Conservation (phyloP, 2,329 filamentous ascomycete genomes). For the Phoma sp. region DNA sequence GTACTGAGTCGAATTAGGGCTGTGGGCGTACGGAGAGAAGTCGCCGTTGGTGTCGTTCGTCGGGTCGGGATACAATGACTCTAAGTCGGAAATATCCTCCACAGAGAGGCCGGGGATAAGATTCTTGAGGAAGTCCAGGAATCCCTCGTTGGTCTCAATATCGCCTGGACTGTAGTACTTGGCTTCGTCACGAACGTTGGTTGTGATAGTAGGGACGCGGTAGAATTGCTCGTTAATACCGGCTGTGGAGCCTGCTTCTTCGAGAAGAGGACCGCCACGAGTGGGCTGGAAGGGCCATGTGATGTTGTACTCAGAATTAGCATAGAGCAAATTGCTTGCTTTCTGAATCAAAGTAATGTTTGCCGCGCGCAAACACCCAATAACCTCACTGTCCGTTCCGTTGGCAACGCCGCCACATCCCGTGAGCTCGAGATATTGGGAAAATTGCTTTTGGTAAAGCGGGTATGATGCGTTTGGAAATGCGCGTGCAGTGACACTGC, state of each 20-base stretch:
- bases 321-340: slow-evolving; percentile 42
- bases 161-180: slow-evolving; percentile 33
- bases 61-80: slow-evolving; percentile 36
- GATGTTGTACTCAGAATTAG: slow-evolving; percentile 45
- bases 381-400: slow-evolving; percentile 38
- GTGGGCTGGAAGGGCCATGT: slow-evolving; percentile 58
- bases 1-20: slow-evolving; percentile 54
- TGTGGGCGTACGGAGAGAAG: slow-evolving; percentile 46
- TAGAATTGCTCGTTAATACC: slow-evolving; percentile 33
- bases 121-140: slow-evolving; percentile 38
- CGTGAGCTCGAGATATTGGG: slow-evolving; percentile 23
- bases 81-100: slow-evolving; percentile 26
- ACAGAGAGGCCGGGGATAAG: slow-evolving; percentile 27
- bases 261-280: slow-evolving; percentile 51
- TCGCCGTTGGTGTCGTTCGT: slow-evolving; percentile 18
- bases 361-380: slow-evolving; percentile 49
- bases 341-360: slow-evolving; percentile 46
- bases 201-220: slow-evolving; percentile 33
- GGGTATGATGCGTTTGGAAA: slow-evolving; percentile 39
- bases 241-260: slow-evolving; percentile 51
- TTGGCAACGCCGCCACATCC: slow-evolving; percentile 27
- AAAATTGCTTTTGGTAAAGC: slow-evolving; percentile 36
- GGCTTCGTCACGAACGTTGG: slow-evolving; percentile 44
- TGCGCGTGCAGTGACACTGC: slow-evolving; percentile 34
- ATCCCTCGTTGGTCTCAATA: slow-evolving; percentile 42